A percentile compares a stretch with the other conserved stretches of the same genome.
Conservation (phyloP, 345 rosid species). For the Melastoma malabathricum region DNA sequence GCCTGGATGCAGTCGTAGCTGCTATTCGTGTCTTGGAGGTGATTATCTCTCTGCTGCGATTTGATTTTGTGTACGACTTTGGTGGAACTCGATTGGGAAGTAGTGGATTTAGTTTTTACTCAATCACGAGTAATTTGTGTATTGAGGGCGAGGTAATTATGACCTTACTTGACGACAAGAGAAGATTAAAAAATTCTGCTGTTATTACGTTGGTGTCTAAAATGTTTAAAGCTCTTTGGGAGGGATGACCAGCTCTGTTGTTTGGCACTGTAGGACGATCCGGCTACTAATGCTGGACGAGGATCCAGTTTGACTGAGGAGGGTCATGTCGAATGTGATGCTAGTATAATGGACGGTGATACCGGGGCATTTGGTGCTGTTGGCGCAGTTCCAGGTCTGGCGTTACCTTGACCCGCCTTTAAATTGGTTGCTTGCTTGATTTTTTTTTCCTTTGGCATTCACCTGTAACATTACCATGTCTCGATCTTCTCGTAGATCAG, state of each 20-base stretch:
- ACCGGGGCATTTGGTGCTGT: constrained; percentile 91
- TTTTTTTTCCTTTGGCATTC: constrained; percentile 1
- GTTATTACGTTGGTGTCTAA: too few species aligned
- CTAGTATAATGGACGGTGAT: constrained; percentile 81
- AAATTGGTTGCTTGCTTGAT: not conserved
- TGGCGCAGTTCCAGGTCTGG: constrained; percentile 80
- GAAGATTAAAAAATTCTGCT: too few species aligned
- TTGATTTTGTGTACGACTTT: too few species aligned
- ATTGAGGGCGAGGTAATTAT: too few species aligned
- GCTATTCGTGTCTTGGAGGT: constrained; percentile 95
- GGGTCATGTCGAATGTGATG: constrained; percentile 87
- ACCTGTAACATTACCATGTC: not conserved
- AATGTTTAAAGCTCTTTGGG: not conserved
- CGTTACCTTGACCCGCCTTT: not conserved
- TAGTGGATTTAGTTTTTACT: too few species aligned
- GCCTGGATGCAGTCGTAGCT: constrained; percentile 70
- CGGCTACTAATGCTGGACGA: constrained; percentile 82
- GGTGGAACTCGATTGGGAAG: too few species aligned
- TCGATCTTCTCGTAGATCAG: constrained; percentile 40
- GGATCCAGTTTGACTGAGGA: constrained; percentile 95
- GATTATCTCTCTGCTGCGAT: not conserved
- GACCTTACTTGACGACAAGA: too few species aligned
- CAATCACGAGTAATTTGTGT: too few species aligned
- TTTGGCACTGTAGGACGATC: constrained; percentile 52
- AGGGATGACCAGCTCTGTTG: too few species aligned